Percentiles rank a stretch among this genome's conserved stretches.
These are phyloP conservation scores for Gonapodya prolifera DNA, from an alignment of 192 early-diverging fungal species.

Conservation along the genomic window DNA sequence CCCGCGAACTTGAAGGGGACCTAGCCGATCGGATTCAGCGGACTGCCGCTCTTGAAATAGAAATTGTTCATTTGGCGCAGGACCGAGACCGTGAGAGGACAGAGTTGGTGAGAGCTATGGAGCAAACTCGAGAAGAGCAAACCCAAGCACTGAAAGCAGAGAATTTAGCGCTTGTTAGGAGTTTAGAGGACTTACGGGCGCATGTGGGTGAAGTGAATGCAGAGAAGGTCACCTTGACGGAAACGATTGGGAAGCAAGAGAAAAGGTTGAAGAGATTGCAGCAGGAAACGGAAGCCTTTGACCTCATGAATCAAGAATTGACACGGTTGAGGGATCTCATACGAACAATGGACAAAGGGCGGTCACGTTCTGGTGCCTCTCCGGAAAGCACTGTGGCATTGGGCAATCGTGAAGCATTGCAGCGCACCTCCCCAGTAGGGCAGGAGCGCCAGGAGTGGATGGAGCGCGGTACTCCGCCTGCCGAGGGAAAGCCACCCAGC, in stretches of 20 bases:
- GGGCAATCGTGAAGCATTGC: not conserved
- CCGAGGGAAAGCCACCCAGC: not conserved
- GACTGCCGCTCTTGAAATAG: not conserved
- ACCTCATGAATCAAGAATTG: not conserved
- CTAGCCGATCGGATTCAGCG: not conserved
- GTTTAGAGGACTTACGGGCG: not conserved
- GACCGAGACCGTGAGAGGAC: not conserved
- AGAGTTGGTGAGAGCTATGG: not conserved
- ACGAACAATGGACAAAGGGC: not conserved
- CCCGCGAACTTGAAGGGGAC: not conserved
- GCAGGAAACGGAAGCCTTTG: not conserved
- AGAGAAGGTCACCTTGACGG: constrained; percentile 1
- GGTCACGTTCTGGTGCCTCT: too few species aligned
- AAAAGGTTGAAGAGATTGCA: constrained; percentile 27
- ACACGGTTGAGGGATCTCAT: not conserved
- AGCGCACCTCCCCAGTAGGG: not conserved
- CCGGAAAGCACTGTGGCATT: too few species aligned
- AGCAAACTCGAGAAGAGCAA: not conserved
- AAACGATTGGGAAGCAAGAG: constrained; percentile 48
- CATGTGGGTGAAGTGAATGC: not conserved
- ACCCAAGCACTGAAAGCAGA: not conserved
- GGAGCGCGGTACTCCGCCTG: not conserved
- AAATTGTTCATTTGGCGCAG: not conserved
- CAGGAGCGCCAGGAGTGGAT: not conserved
- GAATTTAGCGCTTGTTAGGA: not conserved